Evolutionary conservation across 768 basidiomycete genomes (phyloP), one percentile per base, ranked within the genome.

Genomic region (Pleurotus ostreatus): DNA sequence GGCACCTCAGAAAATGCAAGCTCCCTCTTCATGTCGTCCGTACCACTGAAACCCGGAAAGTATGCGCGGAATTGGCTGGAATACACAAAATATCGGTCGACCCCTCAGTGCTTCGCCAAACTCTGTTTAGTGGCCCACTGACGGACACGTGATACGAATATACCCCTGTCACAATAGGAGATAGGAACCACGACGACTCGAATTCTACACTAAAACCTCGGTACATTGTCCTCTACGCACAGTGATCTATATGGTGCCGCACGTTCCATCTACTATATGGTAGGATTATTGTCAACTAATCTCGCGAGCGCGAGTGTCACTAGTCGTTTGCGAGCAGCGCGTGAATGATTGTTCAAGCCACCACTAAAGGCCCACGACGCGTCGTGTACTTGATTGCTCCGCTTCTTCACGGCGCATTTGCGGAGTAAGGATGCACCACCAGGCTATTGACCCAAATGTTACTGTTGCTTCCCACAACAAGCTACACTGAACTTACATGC

Each of bases 331-430:
- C 68, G 74, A 12, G 84, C 84, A 3, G 78, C 77, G n/a, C 78
- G 73, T 12, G 85, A 84, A 62, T 90, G 88, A 55, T 82, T 83
- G 63, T 90, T 92, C 62, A 88, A 70, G 12, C 87, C 88, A 13
- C 88, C 87, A 55, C 78, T 74, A 70, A 88, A 90, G 0, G 87
- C 85, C 76, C 80, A 80, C 5, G 78, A 77, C 0, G 85, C 84
- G 46, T 85, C 76, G 55, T 67, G 69, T 68, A 72, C 67, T 2
- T 37, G 16, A 39, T 49, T 61, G 58, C 62, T 26, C n/a, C 49
- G 20, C 57, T 43, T 5, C 47, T 57, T 38, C 9, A 68, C 54
- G 1, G 83, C 71, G 66, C 85, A 86, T 56, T 72, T 70, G 9
- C 79, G 74, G 16, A 89, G 66, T 2, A 89, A 57, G 2, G 65